Evolutionary conservation across 495 filamentous ascomycete genomes (phyloP).

Genomic region (Collariella sp.): DNA sequence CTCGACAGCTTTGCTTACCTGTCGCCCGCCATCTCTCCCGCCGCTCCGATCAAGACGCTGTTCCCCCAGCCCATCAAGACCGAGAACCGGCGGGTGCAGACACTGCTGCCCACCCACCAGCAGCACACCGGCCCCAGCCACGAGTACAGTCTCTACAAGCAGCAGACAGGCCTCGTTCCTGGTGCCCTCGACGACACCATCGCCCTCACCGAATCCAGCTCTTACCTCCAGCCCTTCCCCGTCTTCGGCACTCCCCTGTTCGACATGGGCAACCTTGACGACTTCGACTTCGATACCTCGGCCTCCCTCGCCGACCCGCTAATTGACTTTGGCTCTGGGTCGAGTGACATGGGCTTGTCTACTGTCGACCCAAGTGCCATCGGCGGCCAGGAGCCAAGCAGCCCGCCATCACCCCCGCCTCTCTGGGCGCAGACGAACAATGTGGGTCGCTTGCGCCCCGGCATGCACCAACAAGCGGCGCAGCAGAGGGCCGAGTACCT

Average conservation of each 20-base stretch:
- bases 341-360: conserved; percentile 12
- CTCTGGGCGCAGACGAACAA: conserved; percentile 35
- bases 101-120: conserved; percentile 40
- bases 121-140: conserved; percentile 73
- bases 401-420: conserved; percentile 29
- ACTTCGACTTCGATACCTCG: conserved; percentile 52
- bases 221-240: conserved; percentile 45
- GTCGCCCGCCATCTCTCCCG: conserved; percentile 42
- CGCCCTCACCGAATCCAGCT: conserved; percentile 52
- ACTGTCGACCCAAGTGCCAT: conserved; percentile 63
- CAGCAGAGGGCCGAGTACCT: conserved; percentile 51
- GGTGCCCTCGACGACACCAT: conserved; percentile 65
- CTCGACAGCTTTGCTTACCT: conserved; percentile 41
- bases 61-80: conserved; percentile 32
- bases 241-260: conserved; percentile 43
- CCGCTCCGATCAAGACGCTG: conserved; percentile 27
- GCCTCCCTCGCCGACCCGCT: conserved; percentile 17
- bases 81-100: conserved; percentile 28
- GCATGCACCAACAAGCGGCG: conserved; percentile 85
- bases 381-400: conserved; percentile 44
- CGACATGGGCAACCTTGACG: conserved; percentile 39
- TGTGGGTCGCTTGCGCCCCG: conserved; percentile 70
- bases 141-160: conserved; percentile 83
- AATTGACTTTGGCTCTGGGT: conserved; percentile 39
- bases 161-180: conserved; percentile 80